phyloP scores from a whole-genome alignment of 768 basidiomycete genomes.

The Dendrothele bispora region DNA sequence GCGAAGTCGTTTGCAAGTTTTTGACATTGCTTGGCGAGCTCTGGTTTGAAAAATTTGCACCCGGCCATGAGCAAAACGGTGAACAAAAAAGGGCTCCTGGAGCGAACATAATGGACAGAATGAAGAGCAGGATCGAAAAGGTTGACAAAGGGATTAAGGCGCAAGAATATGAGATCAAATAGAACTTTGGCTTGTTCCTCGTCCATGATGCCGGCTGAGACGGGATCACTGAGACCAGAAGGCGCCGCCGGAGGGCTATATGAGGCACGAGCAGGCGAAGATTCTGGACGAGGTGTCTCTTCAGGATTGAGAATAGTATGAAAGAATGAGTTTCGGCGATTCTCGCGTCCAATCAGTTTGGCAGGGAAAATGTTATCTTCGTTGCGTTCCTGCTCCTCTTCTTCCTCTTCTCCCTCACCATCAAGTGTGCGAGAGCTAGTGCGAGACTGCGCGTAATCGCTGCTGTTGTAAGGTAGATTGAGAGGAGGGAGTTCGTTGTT shows the following conservation, averaged over 20 bases:
- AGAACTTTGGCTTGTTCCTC: constrained; percentile 70
- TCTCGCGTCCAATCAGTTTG: constrained; percentile 71
- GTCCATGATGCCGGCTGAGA: constrained; percentile 67
- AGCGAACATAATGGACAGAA: constrained; percentile 76
- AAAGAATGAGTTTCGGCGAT: constrained; percentile 75
- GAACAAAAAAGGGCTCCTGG: constrained; percentile 80
- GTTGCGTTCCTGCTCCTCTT: constrained; percentile 58
- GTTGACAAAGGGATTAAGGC: constrained; percentile 87
- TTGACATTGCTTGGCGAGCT: constrained; percentile 65
- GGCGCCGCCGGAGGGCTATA: constrained; percentile 40
- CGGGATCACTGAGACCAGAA: constrained; percentile 58
- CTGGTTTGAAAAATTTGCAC: constrained; percentile 79
- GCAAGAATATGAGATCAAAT: constrained; percentile 78
- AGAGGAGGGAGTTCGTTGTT: constrained; percentile 53
- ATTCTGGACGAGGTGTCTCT: constrained; percentile 36
- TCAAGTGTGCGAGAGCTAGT: constrained; percentile 40
- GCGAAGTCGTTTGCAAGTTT: constrained; percentile 73
- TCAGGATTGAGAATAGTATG: constrained; percentile 80
- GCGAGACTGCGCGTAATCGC: constrained; percentile 36
- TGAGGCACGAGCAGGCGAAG: constrained; percentile 31
- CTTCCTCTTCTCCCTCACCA: constrained; percentile 57
- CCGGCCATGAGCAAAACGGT: constrained; percentile 82
- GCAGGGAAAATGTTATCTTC: constrained; percentile 73
- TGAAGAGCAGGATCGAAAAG: constrained; percentile 88
- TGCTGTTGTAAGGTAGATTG: constrained; percentile 36